Percentiles rank a stretch among this genome's conserved stretches.
phyloP scores from a whole-genome alignment of 2,329 filamentous ascomycete genomes.

The Hortaea sp. region DNA sequence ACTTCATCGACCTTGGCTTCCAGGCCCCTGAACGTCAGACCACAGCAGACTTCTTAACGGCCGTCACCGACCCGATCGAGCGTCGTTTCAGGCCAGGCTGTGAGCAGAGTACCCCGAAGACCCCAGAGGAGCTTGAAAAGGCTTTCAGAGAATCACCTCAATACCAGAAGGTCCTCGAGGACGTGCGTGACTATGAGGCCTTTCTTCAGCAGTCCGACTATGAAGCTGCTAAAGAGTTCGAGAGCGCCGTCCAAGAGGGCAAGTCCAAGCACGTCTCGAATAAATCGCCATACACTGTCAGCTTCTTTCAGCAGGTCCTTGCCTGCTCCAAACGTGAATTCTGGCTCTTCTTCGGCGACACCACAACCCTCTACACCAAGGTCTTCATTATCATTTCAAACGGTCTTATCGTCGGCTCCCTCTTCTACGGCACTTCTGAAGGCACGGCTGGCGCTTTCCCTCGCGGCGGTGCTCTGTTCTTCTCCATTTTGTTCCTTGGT shows the following conservation, averaged over 20 bases:
- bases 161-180: constrained; percentile 50
- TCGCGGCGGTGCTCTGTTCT: constrained; percentile 55
- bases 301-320: constrained; percentile 59
- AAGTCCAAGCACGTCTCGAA: constrained; percentile 57
- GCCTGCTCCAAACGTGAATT: constrained; percentile 63
- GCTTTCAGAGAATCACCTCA: constrained; percentile 55
- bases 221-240: constrained; percentile 54
- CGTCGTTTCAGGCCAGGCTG: constrained; percentile 56
- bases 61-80: constrained; percentile 63
- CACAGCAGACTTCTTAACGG: constrained; percentile 68
- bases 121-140: constrained; percentile 56
- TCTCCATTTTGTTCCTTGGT: constrained; percentile 55
- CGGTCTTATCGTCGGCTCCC: constrained; percentile 62
- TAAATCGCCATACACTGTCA: constrained; percentile 67
- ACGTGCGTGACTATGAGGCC: constrained; percentile 52
- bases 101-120: constrained; percentile 58
- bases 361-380: constrained; percentile 65
- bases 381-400: constrained; percentile 69
- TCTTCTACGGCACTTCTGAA: constrained; percentile 60
- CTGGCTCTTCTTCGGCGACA: constrained; percentile 69
- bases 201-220: constrained; percentile 48
- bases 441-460: constrained; percentile 54
- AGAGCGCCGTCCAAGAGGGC: constrained; percentile 49
- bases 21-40: constrained; percentile 52
- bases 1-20: constrained; percentile 58